A percentile compares a stretch with the other conserved stretches of the same genome.
phyloP scores from a whole-genome alignment of 768 basidiomycete genomes.

The Clathrus columnatus region DNA sequence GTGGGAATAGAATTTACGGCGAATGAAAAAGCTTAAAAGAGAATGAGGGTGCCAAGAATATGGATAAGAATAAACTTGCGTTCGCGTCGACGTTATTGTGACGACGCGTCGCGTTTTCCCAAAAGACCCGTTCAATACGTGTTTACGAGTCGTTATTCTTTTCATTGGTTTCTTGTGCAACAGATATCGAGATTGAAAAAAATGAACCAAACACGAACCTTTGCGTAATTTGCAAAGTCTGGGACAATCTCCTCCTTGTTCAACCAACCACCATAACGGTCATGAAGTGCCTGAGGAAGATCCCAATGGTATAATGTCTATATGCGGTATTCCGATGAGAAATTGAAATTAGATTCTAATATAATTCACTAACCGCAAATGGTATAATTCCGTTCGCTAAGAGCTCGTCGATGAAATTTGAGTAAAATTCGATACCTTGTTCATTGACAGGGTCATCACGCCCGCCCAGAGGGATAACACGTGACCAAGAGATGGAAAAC shows the following conservation, averaged over 20 bases:
- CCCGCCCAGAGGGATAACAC: conserved; percentile 67
- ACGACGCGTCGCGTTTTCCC: conserved; percentile 6
- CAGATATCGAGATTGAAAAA: neutral
- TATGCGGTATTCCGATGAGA: conserved; percentile 4
- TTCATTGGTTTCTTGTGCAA: neutral
- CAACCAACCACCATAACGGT: conserved; percentile 69
- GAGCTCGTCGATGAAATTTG: conserved; percentile 58
- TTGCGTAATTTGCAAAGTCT: conserved; percentile 56
- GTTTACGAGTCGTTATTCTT: too few relatives aligned
- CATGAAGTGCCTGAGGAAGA: conserved; percentile 63
- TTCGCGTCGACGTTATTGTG: neutral
- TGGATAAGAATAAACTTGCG: conserved; percentile 3
- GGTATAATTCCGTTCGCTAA: conserved; percentile 55
- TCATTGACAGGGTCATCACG: conserved; percentile 66
- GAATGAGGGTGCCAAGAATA: conserved; percentile 4
- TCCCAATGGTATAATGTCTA: conserved; percentile 77
- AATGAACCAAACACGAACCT: conserved; percentile 25
- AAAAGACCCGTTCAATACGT: too few relatives aligned
- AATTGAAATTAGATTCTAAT: neutral
- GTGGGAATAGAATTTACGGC: conserved; percentile 2
- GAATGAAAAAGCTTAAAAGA: conserved; percentile 1
- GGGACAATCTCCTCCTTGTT: conserved; percentile 61
- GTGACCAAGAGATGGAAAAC: conserved; percentile 70
- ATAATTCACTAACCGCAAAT: conserved; percentile 44
- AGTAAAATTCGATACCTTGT: conserved; percentile 61